Evolutionary conservation across 225 moss, liverwort and hornwort genomes (phyloP).

Genomic region (Lunularia cruciata): DNA sequence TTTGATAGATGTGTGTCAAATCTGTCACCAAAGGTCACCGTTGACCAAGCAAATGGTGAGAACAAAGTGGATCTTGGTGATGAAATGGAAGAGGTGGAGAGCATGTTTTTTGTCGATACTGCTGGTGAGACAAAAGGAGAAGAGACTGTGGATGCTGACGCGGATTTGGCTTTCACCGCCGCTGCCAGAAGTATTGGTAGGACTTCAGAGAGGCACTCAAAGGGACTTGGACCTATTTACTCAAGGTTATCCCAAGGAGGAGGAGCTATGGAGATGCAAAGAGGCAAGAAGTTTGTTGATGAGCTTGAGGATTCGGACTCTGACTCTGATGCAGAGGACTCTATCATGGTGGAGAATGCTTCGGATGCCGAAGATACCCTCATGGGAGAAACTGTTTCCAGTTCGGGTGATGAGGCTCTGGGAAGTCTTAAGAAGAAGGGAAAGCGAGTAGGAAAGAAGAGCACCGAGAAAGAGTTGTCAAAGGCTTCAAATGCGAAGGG

Average conservation of each 20-base stretch:
- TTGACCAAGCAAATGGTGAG: neutral
- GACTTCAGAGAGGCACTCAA: neutral
- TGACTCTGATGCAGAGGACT: neutral
- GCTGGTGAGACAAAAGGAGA: constrained; percentile 22
- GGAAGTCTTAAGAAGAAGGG: too few relatives aligned
- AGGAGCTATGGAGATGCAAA: neutral
- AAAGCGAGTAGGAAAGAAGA: neutral
- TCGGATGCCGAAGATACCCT: neutral
- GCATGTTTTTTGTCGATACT: constrained; percentile 45
- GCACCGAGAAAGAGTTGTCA: neutral
- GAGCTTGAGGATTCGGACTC: neutral
- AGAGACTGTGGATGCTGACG: constrained; percentile 16
- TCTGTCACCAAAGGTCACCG: neutral
- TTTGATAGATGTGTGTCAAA: constrained; percentile 22
- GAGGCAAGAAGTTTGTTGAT: neutral
- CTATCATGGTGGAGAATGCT: constrained; percentile 1
- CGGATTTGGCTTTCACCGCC: constrained; percentile 35
- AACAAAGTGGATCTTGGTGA: neutral
- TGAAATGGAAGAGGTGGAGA: constrained; percentile 12
- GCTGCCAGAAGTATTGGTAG: constrained; percentile 34
- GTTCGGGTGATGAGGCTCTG: neutral
- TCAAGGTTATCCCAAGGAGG: neutral
- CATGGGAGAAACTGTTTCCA: neutral
- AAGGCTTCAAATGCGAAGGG: neutral
- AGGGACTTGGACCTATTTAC: neutral